Evolutionary conservation across 768 basidiomycete species (phyloP).

Genomic region (Rhizopogon salebrosus): DNA sequence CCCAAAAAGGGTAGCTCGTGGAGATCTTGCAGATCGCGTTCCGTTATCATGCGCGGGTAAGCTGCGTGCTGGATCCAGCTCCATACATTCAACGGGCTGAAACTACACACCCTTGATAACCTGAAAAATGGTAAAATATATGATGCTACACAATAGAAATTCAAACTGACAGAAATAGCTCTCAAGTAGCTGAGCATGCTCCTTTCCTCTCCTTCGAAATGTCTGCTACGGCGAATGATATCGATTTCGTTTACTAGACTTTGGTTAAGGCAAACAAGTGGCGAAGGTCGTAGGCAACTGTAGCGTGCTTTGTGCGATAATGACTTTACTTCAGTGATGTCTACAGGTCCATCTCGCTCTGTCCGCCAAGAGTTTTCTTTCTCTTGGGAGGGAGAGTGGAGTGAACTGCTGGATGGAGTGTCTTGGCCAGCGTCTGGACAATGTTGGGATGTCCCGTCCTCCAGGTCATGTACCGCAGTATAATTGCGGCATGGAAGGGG

Average conservation of each 20-base stretch:
- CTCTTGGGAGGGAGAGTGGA: not conserved
- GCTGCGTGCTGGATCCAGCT: conserved; percentile 27
- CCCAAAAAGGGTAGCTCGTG: conserved; percentile 43
- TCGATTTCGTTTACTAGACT: conserved; percentile 51
- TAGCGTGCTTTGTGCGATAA: conserved; percentile 34
- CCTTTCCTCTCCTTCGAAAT: conserved; percentile 61
- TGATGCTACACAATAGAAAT: not conserved
- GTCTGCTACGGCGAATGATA: conserved; percentile 50
- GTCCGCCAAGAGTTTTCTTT: not conserved
- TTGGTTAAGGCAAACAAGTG: conserved; percentile 68
- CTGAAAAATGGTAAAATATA: conserved; percentile 22
- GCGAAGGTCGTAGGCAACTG: conserved; percentile 60
- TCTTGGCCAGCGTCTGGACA: conserved; percentile 30
- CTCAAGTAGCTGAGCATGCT: conserved; percentile 71
- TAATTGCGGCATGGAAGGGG: conserved; percentile 51
- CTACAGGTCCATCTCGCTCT: conserved; percentile 17
- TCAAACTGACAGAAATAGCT: conserved; percentile 57
- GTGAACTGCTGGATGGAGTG: not conserved
- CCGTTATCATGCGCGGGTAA: conserved; percentile 41
- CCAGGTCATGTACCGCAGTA: conserved; percentile 49
- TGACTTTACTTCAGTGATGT: conserved; percentile 10
- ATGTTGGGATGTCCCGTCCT: conserved; percentile 38
- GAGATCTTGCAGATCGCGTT: conserved; percentile 31
- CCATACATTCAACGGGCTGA: not conserved
- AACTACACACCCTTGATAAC: conserved; percentile 39